These are phyloP conservation scores for Sugiyamaella japonica DNA, from an alignment of 1,139 yeast genomes.

Conservation along the genomic window DNA sequence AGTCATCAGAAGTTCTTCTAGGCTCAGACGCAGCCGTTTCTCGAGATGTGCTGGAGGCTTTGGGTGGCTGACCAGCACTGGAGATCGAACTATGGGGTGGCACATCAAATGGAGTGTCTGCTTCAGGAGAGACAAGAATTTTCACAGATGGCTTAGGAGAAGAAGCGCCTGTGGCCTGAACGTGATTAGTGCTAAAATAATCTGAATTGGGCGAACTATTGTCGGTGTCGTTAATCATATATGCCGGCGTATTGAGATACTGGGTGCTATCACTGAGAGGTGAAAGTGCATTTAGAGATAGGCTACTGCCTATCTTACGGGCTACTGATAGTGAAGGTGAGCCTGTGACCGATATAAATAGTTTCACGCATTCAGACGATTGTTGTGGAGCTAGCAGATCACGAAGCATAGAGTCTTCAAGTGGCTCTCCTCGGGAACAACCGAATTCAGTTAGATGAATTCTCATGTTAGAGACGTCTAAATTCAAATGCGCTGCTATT, in stretches of 20 bases:
- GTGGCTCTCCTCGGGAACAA: conserved; percentile 59
- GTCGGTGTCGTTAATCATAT: conserved; percentile 30
- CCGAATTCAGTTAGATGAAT: conserved; percentile 74
- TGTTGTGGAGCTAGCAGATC: conserved; percentile 27
- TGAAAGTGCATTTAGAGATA: conserved; percentile 17
- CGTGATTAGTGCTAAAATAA: conserved; percentile 30
- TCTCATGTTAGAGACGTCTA: conserved; percentile 48
- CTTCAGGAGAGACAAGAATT: background rate
- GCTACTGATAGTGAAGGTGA: background rate
- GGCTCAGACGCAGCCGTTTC: conserved; percentile 3
- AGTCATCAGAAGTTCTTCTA: conserved; percentile 34
- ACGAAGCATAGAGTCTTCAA: conserved; percentile 54
- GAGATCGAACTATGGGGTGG: background rate
- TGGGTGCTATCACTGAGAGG: conserved; percentile 21
- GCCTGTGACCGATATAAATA: conserved; percentile 27
- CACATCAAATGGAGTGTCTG: background rate
- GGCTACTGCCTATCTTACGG: conserved; percentile 12
- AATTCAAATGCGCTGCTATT: conserved; percentile 46
- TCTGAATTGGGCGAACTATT: conserved; percentile 20
- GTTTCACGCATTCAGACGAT: conserved; percentile 32
- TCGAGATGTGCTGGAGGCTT: background rate
- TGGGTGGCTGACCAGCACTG: background rate
- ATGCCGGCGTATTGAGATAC: conserved; percentile 36
- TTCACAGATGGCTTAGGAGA: background rate
- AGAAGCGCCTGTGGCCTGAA: background rate